Conservation (phyloP, 2,329 filamentous ascomycete species). For the Venturia pyrina region DNA sequence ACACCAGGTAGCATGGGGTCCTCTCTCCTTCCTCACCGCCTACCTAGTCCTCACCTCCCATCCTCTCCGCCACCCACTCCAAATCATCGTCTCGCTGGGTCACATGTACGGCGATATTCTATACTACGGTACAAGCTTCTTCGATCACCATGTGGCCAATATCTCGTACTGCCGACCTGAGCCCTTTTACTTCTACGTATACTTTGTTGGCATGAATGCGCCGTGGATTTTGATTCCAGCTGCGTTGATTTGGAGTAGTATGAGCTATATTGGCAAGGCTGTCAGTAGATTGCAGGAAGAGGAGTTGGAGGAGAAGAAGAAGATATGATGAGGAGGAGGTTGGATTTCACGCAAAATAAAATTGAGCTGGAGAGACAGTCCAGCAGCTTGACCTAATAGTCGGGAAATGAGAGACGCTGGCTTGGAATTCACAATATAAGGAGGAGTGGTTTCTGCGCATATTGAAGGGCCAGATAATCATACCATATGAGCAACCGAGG, state of each 20-base stretch:
- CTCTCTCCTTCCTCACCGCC: conserved; percentile 48
- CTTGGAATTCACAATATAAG: background rate
- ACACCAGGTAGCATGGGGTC: conserved; percentile 48
- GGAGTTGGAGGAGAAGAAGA: background rate
- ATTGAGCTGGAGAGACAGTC: background rate
- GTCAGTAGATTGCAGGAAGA: background rate
- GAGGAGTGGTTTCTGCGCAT: no score
- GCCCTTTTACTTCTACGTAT: conserved; percentile 54
- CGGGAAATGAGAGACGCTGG: background rate
- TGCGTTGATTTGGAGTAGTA: conserved; percentile 1
- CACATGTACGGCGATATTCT: conserved; percentile 55
- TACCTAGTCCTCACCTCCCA: conserved; percentile 43
- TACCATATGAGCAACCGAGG: no score
- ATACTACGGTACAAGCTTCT: conserved; percentile 54
- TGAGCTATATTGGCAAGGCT: background rate
- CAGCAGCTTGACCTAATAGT: no score
- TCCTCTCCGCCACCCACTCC: conserved; percentile 48
- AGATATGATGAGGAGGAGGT: background rate
- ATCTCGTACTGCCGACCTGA: conserved; percentile 51
- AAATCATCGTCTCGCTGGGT: conserved; percentile 50
- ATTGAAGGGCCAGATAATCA: no score
- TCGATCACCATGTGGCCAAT: conserved; percentile 46
- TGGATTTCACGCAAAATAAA: background rate
- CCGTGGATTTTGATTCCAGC: conserved; percentile 55
- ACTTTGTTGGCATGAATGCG: conserved; percentile 56